These are phyloP conservation scores for Solanum sparsipilum DNA, from an alignment of 257 asterid species.

Conservation along the genomic window DNA sequence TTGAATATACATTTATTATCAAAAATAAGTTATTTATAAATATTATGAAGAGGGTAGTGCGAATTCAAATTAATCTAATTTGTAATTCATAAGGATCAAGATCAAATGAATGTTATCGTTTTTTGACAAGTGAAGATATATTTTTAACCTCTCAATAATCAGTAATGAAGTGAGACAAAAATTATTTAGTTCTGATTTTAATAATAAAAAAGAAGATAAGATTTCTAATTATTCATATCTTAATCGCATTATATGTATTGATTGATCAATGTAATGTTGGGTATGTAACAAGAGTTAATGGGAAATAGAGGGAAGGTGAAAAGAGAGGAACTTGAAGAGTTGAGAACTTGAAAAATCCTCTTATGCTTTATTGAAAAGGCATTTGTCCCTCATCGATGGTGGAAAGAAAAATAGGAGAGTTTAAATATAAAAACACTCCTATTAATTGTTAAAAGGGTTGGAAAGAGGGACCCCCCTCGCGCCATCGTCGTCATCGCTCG, in stretches of 20 bases:
- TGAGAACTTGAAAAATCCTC: too few species aligned
- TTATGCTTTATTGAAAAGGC: too few species aligned
- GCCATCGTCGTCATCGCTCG: too few species aligned
- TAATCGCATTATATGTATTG: background rate
- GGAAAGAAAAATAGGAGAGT: too few species aligned
- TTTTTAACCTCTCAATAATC: too few species aligned
- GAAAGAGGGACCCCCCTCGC: too few species aligned
- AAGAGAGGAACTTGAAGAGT: too few species aligned
- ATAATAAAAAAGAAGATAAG: background rate
- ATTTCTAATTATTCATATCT: fast-evolving
- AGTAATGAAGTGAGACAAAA: background rate
- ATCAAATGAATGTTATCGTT: background rate
- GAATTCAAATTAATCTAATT: background rate
- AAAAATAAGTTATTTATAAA: background rate
- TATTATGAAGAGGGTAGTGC: background rate
- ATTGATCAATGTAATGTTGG: background rate
- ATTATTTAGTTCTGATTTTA: background rate
- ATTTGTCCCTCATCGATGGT: too few species aligned
- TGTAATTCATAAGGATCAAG: background rate
- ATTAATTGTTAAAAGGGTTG: too few species aligned
- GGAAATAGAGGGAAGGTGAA: too few species aligned
- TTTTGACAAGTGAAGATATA: background rate
- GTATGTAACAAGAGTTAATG: too few species aligned
- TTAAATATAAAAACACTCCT: too few species aligned
- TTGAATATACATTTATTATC: background rate